These are phyloP conservation scores for Aspergillus sp. DNA, from an alignment of 2,329 filamentous ascomycete genomes.

Conservation along the genomic window DNA sequence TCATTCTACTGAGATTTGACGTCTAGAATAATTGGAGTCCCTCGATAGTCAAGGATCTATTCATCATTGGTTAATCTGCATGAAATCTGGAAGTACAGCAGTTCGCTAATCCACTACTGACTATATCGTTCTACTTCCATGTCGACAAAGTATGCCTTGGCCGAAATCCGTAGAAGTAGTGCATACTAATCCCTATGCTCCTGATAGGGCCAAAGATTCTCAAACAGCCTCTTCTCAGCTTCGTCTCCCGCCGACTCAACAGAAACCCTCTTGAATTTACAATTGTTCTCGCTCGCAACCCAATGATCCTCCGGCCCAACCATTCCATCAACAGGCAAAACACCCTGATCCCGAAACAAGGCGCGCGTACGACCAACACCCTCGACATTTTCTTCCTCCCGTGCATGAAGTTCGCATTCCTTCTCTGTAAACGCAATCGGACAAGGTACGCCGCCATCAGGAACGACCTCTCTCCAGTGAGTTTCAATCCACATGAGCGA, in stretches of 20 bases:
- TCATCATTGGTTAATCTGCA: not conserved
- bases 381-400: slow-evolving; percentile 32
- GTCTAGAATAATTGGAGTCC: not conserved
- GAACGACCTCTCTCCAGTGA: slow-evolving; percentile 21
- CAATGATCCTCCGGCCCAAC: not conserved
- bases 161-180: too few species aligned
- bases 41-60: not conserved
- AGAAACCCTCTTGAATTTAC: not conserved
- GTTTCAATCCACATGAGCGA: slow-evolving; percentile 23
- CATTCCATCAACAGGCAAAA: slow-evolving; percentile 3
- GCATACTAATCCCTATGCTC: not conserved
- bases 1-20: not conserved
- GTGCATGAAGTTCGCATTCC: slow-evolving; percentile 23
- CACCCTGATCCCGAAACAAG: not conserved
- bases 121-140: too few species aligned
- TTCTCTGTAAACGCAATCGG: slow-evolving; percentile 22
- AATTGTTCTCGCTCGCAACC: not conserved
- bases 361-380: slow-evolving; percentile 25
- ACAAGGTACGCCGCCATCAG: slow-evolving; percentile 12
- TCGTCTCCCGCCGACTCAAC: not conserved
- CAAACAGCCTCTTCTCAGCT: not conserved
- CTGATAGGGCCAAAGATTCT: not conserved
- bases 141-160: too few species aligned
- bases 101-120: too few species aligned
- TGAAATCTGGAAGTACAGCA: not conserved